A percentile compares a stretch with the other conserved stretches of the same genome.
These are phyloP conservation scores for Lolium multiflorum DNA, from an alignment of 176 grass and related monocot species.

Conservation along the genomic window DNA sequence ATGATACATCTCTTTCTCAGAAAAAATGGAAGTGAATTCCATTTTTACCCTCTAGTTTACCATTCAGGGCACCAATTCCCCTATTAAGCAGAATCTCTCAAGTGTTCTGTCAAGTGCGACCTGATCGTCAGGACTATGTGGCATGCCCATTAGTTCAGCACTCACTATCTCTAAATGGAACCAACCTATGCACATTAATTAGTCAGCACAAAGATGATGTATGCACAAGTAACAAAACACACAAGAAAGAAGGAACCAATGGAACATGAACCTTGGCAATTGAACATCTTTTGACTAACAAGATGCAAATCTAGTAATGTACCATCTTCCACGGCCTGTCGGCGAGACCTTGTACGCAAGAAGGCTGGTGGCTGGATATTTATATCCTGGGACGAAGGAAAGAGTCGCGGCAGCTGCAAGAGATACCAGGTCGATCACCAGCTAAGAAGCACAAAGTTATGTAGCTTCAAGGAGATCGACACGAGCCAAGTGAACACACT, in stretches of 20 bases:
- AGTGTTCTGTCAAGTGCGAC: background rate
- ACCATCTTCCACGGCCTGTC: background rate
- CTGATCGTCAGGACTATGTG: background rate
- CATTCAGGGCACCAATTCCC: background rate
- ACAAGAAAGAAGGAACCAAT: background rate
- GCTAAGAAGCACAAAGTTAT: background rate
- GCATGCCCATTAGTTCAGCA: background rate
- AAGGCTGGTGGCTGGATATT: background rate
- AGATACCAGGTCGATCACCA: background rate
- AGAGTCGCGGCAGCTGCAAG: background rate
- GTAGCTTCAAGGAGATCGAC: background rate
- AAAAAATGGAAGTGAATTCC: background rate
- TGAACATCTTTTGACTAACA: background rate
- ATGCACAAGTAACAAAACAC: background rate
- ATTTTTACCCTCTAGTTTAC: background rate
- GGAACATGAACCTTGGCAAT: background rate
- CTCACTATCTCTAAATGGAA: background rate
- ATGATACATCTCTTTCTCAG: background rate
- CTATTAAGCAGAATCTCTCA: background rate
- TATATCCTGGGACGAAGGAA: background rate
- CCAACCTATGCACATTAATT: background rate
- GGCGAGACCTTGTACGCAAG: background rate
- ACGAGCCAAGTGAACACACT: background rate
- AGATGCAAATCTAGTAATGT: background rate
- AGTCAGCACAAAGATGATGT: background rate